Evolutionary conservation across 176 grass and related monocot species (phyloP).

Genomic region (Saccharum spontaneum): DNA sequence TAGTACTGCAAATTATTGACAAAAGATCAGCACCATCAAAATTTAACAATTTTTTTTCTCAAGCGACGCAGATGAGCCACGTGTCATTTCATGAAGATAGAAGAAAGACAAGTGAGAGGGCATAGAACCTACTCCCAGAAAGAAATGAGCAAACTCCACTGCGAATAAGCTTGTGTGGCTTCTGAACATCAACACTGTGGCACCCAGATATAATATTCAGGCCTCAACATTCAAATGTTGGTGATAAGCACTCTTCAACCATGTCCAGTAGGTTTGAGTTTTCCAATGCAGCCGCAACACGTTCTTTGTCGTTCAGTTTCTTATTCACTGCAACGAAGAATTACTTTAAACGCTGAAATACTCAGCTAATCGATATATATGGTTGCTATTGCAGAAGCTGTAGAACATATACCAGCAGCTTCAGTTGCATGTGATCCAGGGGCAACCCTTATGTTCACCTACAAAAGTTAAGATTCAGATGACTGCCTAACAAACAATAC

Average conservation of each 20-base stretch:
- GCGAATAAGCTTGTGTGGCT: no score
- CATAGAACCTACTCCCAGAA: no score
- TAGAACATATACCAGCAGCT: slow-evolving; percentile 57
- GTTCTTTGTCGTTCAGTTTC: slow-evolving; percentile 94
- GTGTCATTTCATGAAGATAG: no score
- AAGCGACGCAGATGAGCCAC: no score
- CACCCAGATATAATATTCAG: no score
- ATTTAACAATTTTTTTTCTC: background rate
- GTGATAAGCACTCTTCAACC: no score
- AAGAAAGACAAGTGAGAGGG: no score
- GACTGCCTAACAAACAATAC: no score
- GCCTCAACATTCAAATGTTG: no score
- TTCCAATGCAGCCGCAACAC: slow-evolving; percentile 86
- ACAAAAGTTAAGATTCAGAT: slow-evolving; percentile 18
- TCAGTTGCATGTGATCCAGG: slow-evolving; percentile 95
- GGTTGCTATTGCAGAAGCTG: background rate
- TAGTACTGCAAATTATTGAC: slow-evolving; percentile 63
- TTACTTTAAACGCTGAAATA: background rate
- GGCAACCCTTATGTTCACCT: slow-evolving; percentile 86
- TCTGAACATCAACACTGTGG: no score
- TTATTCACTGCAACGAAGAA: slow-evolving; percentile 78
- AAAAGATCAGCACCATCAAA: slow-evolving; percentile 6
- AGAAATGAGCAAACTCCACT: background rate
- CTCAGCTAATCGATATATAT: background rate
- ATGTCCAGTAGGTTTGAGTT: slow-evolving; percentile 30